phyloP scores from a whole-genome alignment of 2,329 filamentous ascomycete species.

The Knoxdaviesia capensis region DNA sequence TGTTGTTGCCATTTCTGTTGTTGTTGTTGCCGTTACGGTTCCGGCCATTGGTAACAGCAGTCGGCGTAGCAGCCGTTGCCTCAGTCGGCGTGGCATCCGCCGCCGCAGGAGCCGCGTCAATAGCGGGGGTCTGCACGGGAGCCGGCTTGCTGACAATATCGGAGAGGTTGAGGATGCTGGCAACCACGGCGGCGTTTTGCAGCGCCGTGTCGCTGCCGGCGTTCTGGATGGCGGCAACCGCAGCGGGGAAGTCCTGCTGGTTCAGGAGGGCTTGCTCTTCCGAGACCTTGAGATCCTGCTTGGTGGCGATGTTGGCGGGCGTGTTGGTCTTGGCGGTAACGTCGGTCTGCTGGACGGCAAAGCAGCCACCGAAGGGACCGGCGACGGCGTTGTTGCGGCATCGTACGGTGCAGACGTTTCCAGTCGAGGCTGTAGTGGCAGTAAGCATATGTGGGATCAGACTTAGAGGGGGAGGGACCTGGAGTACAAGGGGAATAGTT shows the following conservation, averaged over 20 bases:
- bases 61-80: slow-evolving; percentile 4
- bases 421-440: slow-evolving; percentile 23
- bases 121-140: slow-evolving; percentile 14
- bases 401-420: slow-evolving; percentile 36
- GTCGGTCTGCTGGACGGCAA: slow-evolving; percentile 35
- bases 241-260: slow-evolving; percentile 23
- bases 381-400: slow-evolving; percentile 37
- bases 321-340: slow-evolving; percentile 18
- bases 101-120: slow-evolving; percentile 7
- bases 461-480: neutral
- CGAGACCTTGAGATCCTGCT: slow-evolving; percentile 22
- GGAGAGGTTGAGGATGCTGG: slow-evolving; percentile 14
- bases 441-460: neutral
- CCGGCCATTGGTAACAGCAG: slow-evolving; percentile 5
- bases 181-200: slow-evolving; percentile 17
- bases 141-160: slow-evolving; percentile 11
- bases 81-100: slow-evolving; percentile 3
- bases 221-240: slow-evolving; percentile 21
- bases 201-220: slow-evolving; percentile 12
- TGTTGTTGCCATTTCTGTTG: slow-evolving; percentile 5
- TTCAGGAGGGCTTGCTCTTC: slow-evolving; percentile 27
- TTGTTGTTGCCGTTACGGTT: slow-evolving; percentile 5
- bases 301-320: slow-evolving; percentile 23
- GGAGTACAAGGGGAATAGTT: slow-evolving; percentile 1
- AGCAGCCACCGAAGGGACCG: slow-evolving; percentile 37